Conservation (phyloP, 1,139 yeast species). For the Diutina mesorugosa region DNA sequence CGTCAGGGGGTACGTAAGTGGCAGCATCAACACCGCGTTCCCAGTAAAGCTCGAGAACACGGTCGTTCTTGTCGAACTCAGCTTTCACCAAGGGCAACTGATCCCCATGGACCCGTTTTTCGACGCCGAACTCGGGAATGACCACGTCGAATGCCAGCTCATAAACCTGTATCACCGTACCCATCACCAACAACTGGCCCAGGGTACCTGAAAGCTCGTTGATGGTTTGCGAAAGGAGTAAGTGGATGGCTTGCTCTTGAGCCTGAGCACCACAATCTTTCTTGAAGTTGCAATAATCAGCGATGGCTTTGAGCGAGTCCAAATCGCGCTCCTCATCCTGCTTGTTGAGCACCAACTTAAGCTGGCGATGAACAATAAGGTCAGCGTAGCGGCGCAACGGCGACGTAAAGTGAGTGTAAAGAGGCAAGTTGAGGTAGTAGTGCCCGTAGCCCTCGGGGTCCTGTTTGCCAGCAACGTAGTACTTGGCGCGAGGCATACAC, state of each 20-base stretch:
- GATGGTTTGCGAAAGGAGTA: slow-evolving; percentile 72
- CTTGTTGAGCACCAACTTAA: slow-evolving; percentile 47
- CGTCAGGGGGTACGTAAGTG: slow-evolving; percentile 82
- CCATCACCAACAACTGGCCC: slow-evolving; percentile 76
- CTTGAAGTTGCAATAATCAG: slow-evolving; percentile 90
- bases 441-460: slow-evolving; percentile 73
- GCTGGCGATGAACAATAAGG: slow-evolving; percentile 82
- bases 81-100: slow-evolving; percentile 89
- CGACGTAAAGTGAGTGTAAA: slow-evolving; percentile 88
- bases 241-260: slow-evolving; percentile 89
- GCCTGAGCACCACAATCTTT: slow-evolving; percentile 90
- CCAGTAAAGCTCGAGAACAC: slow-evolving; percentile 80
- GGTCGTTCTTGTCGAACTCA: slow-evolving; percentile 63
- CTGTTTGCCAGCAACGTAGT: slow-evolving; percentile 78
- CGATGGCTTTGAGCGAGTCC: slow-evolving; percentile 65
- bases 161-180: slow-evolving; percentile 82
- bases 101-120: slow-evolving; percentile 95
- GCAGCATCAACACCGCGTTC: slow-evolving; percentile 87
- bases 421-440: slow-evolving; percentile 69
- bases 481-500: slow-evolving; percentile 76
- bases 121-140: slow-evolving; percentile 91
- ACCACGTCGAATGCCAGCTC: slow-evolving; percentile 94
- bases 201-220: slow-evolving; percentile 65
- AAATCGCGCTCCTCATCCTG: slow-evolving; percentile 30
- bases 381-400: slow-evolving; percentile 92